Conservation (phyloP, 805 yeast species). For the Candida easanensis region DNA sequence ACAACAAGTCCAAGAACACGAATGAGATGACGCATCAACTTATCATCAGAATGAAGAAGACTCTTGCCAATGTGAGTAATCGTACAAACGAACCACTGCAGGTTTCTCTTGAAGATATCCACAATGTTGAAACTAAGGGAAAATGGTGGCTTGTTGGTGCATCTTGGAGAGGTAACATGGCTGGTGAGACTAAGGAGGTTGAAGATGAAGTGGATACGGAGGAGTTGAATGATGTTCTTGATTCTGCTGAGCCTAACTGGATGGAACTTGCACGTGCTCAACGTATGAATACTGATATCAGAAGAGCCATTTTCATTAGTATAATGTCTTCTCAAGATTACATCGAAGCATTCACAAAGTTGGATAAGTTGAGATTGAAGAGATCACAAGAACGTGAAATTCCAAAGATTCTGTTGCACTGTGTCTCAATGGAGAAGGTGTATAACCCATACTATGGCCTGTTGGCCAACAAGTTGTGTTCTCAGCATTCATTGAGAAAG, state of each 20-base stretch:
- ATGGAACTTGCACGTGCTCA: conserved; percentile 78
- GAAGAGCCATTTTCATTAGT: conserved; percentile 90
- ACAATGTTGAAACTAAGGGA: conserved; percentile 72
- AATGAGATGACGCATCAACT: conserved; percentile 52
- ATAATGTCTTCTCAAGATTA: conserved; percentile 95
- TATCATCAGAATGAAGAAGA: conserved; percentile 59
- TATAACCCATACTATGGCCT: conserved; percentile 90
- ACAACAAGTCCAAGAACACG: conserved; percentile 66
- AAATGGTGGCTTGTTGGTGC: conserved; percentile 99
- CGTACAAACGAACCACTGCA: conserved; percentile 71
- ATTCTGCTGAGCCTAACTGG: conserved; percentile 67
- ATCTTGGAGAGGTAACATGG: conserved; percentile 81
- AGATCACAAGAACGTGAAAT: conserved; percentile 82
- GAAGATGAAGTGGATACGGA: conserved; percentile 25
- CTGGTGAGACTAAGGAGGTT: conserved; percentile 13
- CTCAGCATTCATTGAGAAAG: conserved; percentile 70
- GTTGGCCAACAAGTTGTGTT: conserved; percentile 74
- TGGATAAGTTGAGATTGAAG: conserved; percentile 77
- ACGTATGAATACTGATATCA: conserved; percentile 92
- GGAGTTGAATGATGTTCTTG: conserved; percentile 19
- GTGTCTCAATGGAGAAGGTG: conserved; percentile 76
- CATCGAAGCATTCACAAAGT: conserved; percentile 77
- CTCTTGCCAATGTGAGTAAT: conserved; percentile 49
- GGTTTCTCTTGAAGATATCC: conserved; percentile 80
- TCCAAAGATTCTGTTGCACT: conserved; percentile 80